These are phyloP conservation scores for Pochonia chlamydosporia DNA, from an alignment of 2,329 filamentous ascomycete species.

Conservation along the genomic window DNA sequence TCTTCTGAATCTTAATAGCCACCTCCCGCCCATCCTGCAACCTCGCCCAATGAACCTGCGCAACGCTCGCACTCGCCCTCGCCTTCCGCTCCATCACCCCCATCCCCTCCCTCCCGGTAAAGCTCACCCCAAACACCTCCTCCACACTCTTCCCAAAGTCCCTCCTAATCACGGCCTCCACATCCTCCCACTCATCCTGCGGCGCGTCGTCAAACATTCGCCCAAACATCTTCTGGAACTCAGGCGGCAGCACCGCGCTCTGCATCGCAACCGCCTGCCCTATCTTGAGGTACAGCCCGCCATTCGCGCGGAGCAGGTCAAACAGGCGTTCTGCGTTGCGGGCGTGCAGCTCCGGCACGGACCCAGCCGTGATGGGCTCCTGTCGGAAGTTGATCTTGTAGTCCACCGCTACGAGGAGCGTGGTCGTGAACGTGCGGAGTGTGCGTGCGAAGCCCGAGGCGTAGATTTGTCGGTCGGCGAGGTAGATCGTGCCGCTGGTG, in stretches of 20 bases:
- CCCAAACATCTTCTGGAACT: slow-evolving; percentile 94
- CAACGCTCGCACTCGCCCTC: slow-evolving; percentile 80
- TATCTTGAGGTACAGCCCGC: slow-evolving; percentile 93
- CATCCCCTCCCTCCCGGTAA: slow-evolving; percentile 63
- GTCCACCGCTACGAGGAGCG: slow-evolving; percentile 76
- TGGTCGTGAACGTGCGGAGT: slow-evolving; percentile 72
- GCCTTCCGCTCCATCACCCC: slow-evolving; percentile 56
- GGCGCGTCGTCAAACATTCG: slow-evolving; percentile 98
- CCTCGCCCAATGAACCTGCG: slow-evolving; percentile 93
- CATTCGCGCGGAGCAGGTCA: slow-evolving; percentile 76
- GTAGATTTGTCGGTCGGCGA: slow-evolving; percentile 68
- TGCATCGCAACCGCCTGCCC: slow-evolving; percentile 99
- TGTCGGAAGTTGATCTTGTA: slow-evolving; percentile 96
- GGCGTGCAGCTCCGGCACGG: slow-evolving; percentile 70
- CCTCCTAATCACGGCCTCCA: slow-evolving; percentile 77
- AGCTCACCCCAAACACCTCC: slow-evolving; percentile 89
- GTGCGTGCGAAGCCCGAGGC: slow-evolving; percentile 75
- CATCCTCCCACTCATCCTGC: slow-evolving; percentile 81
- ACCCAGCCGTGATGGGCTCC: slow-evolving; percentile 66
- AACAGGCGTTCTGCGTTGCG: slow-evolving; percentile 82
- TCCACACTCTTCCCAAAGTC: slow-evolving; percentile 85
- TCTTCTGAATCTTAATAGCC: slow-evolving; percentile 94
- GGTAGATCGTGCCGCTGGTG: slow-evolving; percentile 56
- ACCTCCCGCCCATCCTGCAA: slow-evolving; percentile 84
- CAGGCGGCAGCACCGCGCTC: slow-evolving; percentile 83